These are phyloP conservation scores for Naganishia antarctica DNA, from an alignment of 768 basidiomycete species.

Conservation along the genomic window DNA sequence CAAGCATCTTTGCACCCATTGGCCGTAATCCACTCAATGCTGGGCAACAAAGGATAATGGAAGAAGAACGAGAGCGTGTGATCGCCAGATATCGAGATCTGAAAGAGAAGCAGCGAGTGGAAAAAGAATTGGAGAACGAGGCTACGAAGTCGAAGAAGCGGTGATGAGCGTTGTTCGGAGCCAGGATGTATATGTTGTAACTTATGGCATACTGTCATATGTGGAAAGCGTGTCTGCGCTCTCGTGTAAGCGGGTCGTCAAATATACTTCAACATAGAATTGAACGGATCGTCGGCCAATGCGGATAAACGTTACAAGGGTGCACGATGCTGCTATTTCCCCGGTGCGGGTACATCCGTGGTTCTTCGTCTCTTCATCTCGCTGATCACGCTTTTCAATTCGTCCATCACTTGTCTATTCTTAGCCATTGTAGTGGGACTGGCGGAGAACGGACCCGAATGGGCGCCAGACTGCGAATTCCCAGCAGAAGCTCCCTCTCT, in stretches of 20 bases:
- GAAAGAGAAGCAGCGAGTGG: slow-evolving; percentile 39
- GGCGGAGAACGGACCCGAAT: not conserved
- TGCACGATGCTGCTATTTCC: not conserved
- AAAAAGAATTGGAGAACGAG: slow-evolving; percentile 31
- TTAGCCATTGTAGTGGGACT: not conserved
- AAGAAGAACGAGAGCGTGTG: slow-evolving; percentile 46
- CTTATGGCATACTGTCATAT: not conserved
- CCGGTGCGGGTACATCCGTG: not conserved
- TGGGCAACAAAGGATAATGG: slow-evolving; percentile 42
- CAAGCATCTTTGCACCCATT: slow-evolving; percentile 25
- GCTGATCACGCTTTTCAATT: slow-evolving; percentile 39
- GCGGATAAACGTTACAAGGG: too few relatives aligned
- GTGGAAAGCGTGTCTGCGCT: too few relatives aligned
- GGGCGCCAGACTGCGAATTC: not conserved
- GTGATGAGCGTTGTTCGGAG: not conserved
- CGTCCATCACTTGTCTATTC: slow-evolving; percentile 33
- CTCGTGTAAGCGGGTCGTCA: too few relatives aligned
- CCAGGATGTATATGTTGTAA: not conserved
- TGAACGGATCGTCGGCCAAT: too few relatives aligned
- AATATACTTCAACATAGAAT: too few relatives aligned
- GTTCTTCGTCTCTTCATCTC: slow-evolving; percentile 31
- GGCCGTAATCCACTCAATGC: slow-evolving; percentile 38
- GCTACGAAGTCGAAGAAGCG: slow-evolving; percentile 7
- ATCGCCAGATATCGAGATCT: slow-evolving; percentile 45
- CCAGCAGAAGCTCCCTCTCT: slow-evolving; percentile 30